Base-by-base conservation (phyloP, 139 green algal species). In the Chlamydomonas incerta region DNA sequence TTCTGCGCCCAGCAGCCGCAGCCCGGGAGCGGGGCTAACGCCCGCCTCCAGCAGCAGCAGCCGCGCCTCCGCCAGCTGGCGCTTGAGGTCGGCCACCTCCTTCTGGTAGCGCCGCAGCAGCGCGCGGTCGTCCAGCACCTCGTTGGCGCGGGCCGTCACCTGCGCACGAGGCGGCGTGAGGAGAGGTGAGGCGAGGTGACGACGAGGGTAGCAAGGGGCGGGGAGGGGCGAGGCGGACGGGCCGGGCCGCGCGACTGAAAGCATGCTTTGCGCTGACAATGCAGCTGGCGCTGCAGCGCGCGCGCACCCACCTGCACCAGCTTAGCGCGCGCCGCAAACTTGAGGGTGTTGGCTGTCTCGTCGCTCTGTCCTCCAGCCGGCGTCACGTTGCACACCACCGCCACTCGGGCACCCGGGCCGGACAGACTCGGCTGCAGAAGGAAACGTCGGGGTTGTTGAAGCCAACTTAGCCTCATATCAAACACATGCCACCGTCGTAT, bases 341-440 rank as follows among this genome's bases (percentile, higher is more conserved):
- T 99, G 85, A 99, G 95, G n/a, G 97, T 99, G 94, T 99, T 99
- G 87, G 97, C 92, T 1, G 97, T 99, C 91, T 99, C 97, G 14
- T 88, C 91, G 3, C 60, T 84, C 90, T 98, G 94, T 3, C 88
- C 92, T 20, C 88, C 93, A 9, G 94, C 95, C 3, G 97, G 97
- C 3, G 97, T 99, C 74, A 99, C 92, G 77, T 95, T 98, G 87
- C 96, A 98, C 26, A 99, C 88, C 47, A 98, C 93, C 18, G 93
- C 92, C 20, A 98, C 91, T 41, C 90, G 91, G 18, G 95, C 94
- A 13, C 95, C 96, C 11, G 58, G 89, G 71, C 96, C 94, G 29
- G 93, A 92, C 81, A 97, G 68, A 2, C 89, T 93, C 24, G 81
- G 89, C 90, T 94, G 63, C 63, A 67, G 23, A 82, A 24, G 41